Conservation (phyloP, 164 flowering plant genomes). For the Berberis thunbergii region DNA sequence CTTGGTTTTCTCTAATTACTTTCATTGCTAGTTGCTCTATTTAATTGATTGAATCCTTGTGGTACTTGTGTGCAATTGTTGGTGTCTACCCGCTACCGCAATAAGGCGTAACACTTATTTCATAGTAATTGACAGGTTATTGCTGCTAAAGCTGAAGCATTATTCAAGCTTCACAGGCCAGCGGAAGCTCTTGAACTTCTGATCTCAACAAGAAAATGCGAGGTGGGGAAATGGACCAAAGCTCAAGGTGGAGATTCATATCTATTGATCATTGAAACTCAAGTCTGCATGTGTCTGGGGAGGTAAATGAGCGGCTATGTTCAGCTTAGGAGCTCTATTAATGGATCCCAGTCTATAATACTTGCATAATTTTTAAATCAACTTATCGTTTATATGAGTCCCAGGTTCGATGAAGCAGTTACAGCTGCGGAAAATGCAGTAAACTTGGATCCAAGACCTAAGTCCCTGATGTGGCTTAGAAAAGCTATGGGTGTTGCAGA, state of each 20-base stretch:
- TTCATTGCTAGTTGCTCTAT: no score
- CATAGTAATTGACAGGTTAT: constrained; percentile 31
- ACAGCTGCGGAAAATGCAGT: constrained; percentile 43
- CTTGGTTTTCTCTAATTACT: no score
- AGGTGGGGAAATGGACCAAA: background rate
- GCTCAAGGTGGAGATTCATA: constrained; percentile 26
- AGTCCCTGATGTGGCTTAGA: constrained; percentile 31
- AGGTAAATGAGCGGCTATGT: constrained; percentile 30
- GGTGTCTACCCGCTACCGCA: no score
- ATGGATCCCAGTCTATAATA: background rate
- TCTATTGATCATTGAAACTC: constrained; percentile 41
- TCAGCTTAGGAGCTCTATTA: background rate
- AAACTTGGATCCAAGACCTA: constrained; percentile 50
- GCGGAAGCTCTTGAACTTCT: constrained; percentile 51
- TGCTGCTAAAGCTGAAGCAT: constrained; percentile 73
- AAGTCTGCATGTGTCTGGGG: constrained; percentile 52
- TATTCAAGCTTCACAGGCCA: constrained; percentile 51
- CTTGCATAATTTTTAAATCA: background rate
- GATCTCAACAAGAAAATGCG: constrained; percentile 4
- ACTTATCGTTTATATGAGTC: background rate
- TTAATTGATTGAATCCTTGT: no score
- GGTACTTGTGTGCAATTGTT: no score
- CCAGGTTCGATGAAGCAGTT: constrained; percentile 65
- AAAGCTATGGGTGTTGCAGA: constrained; percentile 38
- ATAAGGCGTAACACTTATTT: background rate